A percentile compares a stretch with the other conserved stretches of the same genome.
Conservation (phyloP, 129 eudicot genomes). For the Ambrosia artemisiifolia region DNA sequence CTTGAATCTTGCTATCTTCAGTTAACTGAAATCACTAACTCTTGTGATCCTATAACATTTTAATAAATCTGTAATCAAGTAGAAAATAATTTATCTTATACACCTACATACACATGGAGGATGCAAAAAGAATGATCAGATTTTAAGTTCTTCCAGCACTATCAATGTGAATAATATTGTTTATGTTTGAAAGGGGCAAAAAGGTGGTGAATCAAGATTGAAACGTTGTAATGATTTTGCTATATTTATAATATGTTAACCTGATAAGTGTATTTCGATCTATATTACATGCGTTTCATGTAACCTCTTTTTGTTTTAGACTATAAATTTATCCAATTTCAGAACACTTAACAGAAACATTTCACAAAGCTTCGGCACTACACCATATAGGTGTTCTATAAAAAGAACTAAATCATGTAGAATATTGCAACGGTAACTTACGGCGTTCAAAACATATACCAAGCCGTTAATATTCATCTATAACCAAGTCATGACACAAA, state of each 20-base stretch:
- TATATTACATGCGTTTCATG: background rate
- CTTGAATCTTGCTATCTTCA: background rate
- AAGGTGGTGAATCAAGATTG: conserved; percentile 88
- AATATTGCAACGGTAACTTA: background rate
- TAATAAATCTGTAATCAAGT: background rate
- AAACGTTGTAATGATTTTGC: conserved; percentile 44
- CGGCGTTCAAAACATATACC: background rate
- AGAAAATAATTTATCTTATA: background rate
- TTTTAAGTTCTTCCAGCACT: conserved; percentile 56
- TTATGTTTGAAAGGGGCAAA: conserved; percentile 67
- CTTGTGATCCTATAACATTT: background rate
- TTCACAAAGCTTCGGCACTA: background rate
- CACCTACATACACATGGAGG: conserved; percentile 36
- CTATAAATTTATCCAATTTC: background rate
- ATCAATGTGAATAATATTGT: conserved; percentile 53
- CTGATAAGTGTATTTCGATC: background rate
- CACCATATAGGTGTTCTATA: background rate
- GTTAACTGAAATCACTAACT: background rate
- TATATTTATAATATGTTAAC: background rate
- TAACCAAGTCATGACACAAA: background rate
- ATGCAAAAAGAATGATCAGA: conserved; percentile 67
- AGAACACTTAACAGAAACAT: background rate
- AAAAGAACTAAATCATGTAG: background rate
- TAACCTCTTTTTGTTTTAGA: background rate
- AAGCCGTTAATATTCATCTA: background rate